Base-by-base conservation (phyloP, 2,329 filamentous ascomycete genomes). In the Metarhizium humberi region DNA sequence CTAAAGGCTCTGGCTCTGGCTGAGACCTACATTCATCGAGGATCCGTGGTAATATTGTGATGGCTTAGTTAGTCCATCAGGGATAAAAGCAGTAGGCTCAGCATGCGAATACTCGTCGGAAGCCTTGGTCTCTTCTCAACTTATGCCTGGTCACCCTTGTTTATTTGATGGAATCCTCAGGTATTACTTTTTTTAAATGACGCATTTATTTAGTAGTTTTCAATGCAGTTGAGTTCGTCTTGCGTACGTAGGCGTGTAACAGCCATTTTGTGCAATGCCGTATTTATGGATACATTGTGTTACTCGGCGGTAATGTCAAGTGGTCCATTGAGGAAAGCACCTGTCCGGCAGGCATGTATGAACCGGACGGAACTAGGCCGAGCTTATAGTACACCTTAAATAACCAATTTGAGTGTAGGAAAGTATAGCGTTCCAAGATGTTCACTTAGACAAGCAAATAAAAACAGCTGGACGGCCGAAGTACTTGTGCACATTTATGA, bases 161-260 rank as follows among this genome's bases (percentile, higher is more conserved):
- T 50, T 50, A 11, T 50, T 25, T 43, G n/a, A 34, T 49, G 20
- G n/a, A 40, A 25, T 4, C 13, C 16, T 25, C 34, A 25, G 30
- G 36, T 54, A 38, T 55, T 51, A 38, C 10, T n/a, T 16, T 34
- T 36, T 47, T 55, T 49, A 50, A 45, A 40, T 56, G 46, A 51
- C 53, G 49, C 49, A 45, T 59, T 51, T 56, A 46, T 47, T 29
- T 57, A 55, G 52, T 57, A 51, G 30, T 48, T 51, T 29, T 20
- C 30, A 51, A 51, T 54, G 48, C 48, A 55, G 48, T 48, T 32
- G 11, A 51, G 20, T 54, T 30, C 36, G 29, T 32, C 8, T 18
- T 29, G 20, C 10, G 14, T 7, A 6, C 18, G 13, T 42, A 14
- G 6, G 40, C 25, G 25, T 25, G 25, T 18, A 43, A 10, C 34